phyloP scores from a whole-genome alignment of 2,329 filamentous ascomycete species.

The Lecanicillium sp. region DNA sequence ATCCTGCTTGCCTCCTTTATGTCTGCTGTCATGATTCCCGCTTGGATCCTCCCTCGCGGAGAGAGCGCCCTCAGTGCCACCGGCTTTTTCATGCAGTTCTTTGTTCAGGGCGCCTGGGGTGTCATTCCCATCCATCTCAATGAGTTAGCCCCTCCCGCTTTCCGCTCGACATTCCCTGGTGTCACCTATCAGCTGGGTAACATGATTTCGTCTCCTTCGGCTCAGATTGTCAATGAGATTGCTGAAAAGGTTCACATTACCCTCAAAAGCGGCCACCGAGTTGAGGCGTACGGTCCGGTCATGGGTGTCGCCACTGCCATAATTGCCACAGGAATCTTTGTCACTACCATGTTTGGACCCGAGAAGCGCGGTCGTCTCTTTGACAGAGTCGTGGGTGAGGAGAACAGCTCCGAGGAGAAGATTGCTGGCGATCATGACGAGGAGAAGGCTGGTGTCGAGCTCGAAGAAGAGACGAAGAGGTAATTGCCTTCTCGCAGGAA shows the following conservation, averaged over 20 bases:
- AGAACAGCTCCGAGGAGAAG: conserved; percentile 18
- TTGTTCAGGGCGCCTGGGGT: conserved; percentile 58
- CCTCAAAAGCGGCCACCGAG: conserved; percentile 43
- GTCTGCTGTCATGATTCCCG: conserved; percentile 56
- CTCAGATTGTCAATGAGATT: conserved; percentile 71
- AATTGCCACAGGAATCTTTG: conserved; percentile 60
- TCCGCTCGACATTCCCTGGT: conserved; percentile 63
- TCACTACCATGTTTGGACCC: conserved; percentile 63
- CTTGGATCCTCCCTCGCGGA: conserved; percentile 60
- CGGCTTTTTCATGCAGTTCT: conserved; percentile 65
- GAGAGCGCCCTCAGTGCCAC: conserved; percentile 53
- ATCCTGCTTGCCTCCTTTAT: conserved; percentile 56
- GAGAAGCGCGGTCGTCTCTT: conserved; percentile 68
- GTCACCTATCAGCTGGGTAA: conserved; percentile 69
- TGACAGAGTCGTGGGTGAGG: conserved; percentile 41
- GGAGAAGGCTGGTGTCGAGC: conserved; percentile 19
- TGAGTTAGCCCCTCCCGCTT: conserved; percentile 63
- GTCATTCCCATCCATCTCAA: conserved; percentile 68
- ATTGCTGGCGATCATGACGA: conserved; percentile 20
- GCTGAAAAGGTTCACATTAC: conserved; percentile 55
- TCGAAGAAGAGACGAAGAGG: conserved; percentile 1
- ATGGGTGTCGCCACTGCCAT: conserved; percentile 75
- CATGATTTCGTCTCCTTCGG: conserved; percentile 64
- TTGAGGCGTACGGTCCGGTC: conserved; percentile 64
- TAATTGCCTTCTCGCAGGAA: neutral